Base-by-base conservation (phyloP, 2,329 filamentous ascomycete species). In the Tolypocladium endophyticum region DNA sequence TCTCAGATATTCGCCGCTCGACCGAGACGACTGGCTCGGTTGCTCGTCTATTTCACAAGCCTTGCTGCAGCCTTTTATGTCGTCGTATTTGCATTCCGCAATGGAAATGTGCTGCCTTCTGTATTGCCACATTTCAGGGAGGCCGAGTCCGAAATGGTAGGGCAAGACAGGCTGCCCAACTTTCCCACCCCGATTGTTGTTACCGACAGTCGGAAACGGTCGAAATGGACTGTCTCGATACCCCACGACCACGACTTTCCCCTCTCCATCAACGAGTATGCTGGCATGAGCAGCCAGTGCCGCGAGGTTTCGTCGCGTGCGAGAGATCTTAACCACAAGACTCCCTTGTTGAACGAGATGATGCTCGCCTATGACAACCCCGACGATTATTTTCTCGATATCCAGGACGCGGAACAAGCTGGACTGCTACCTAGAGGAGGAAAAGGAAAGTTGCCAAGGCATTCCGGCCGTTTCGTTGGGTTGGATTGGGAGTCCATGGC, bases 221-320 rank as follows among this genome's bases (percentile, higher is more conserved):
- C 85, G 14, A 87, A 83, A 70, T 95, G 91, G 91, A 94, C 90
- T 0, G 82, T 95, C 14, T 91, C 85, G 1, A 92, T 96, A 43
- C 90, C 90, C 0, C 77, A 80, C 8, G 80, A 79, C 60, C 77
- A 80, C 54, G 76, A 79, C 4, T 93, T 93, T 61, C 90, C 90
- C 1, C 72, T 94, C 2, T 73, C 79, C 0, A 80, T 83, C 25
- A 73, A 80, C 12, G 82, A 90, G 62, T 94, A 94, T 68, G 73
- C 79, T 18, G 82, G 87, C 50, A 87, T 95, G 61, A 89, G 87
- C 69, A 76, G 75, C 35, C 84, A 87, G 64, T 88, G 87, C 56
- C 81, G 79, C 61, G 83, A 89, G 68, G 81, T 90, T 35, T 82
- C 87, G 2, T 76, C 75, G 8, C 79, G 83, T 61, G 80, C 87